Evolutionary conservation across 2,329 filamentous ascomycete genomes (phyloP), one percentile per base, ranked within the genome.

Genomic region (Aspergillus sp.): DNA sequence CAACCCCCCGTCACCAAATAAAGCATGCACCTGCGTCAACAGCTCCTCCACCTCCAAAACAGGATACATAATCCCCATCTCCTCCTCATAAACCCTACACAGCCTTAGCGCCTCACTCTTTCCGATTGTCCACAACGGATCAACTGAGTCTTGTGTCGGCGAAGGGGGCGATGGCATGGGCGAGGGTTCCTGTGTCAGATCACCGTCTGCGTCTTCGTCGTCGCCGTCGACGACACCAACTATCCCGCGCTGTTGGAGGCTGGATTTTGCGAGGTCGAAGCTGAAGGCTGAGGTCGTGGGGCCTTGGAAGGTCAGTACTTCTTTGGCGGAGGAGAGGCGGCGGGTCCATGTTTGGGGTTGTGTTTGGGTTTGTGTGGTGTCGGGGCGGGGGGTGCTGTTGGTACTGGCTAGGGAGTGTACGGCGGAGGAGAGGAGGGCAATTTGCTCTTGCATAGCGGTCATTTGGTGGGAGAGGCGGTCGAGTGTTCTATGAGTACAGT

Each of bases 51-150:
- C 82, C 52, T 87, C 80, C 43, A 94, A 63, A 3, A 95, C 81
- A 0, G 90, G 90, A 62, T 94, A 95, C 88, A 95, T 93, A 58
- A 90, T 80, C 27, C 88, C 88, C 66, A 93, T 84, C 63, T 95
- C 90, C 57, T 95, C 89, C 54, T 94, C 86, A 61, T 91, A 90
- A 0, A 94, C 74, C 7, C 79, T 75, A 54, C 87, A 88, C 6
- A 95, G 70, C 1, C 88, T 80, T n/a, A 90, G 65, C 57, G 91
- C 88, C 62, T 96, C 89, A 17, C 85, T 79, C 61, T 84, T 83
- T 42, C 79, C 77, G 37, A 93, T 78, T 12, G 82, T 78, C 81
- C 88, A 89, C 7, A 96, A 76, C 0, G 88, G 88, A 60, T 95
- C 90, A 50, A 71, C 69, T 1, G 55, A 15, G 44, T 58, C 53